Base-by-base conservation (phyloP, 2,329 filamentous ascomycete genomes). In the Fusarium siculi region DNA sequence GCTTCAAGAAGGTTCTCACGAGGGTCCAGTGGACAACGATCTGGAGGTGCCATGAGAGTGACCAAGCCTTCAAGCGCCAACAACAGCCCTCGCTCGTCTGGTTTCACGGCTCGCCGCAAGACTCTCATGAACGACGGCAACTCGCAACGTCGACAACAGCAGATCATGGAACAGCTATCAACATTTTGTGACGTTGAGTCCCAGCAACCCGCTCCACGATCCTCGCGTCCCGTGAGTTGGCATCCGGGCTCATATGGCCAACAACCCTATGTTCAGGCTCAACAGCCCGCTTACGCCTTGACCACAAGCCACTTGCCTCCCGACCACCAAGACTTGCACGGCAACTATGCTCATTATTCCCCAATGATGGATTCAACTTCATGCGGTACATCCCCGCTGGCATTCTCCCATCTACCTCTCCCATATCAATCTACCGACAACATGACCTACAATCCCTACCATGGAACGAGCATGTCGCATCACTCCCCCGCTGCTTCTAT, bases 211-310 rank as follows among this genome's bases (percentile, higher is more conserved):
- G 40, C 39, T 37, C 63, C 70, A 40, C 80, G 82, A 77, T 81
- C 85, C 43, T 82, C 82, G 58, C 88, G 93, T 46, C 92, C 93
- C 10, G 84, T 93, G 50, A 94, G 92, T 84, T 95, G 93, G 93
- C 93, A 95, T 79, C 91, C 92, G 6, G 88, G 88, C 28, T 88
- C 91, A 15, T 85, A 88, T 65, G 80, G 84, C 25, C 80, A 80
- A 49, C 73, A 79, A 77, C 79, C 82, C 21, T 80, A 81, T 66
- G 80, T 81, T 53, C 81, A 84, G 58, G 77, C 80, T 46, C 83
- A 83, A 25, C 80, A 81, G 63, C 65, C 81, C 36, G 77, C 80
- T 73, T 84, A 86, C 71, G 77, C 82, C 18, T 80, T 85, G 40
- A 80, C 85, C 12, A 78, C 81, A 9, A 77, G 81, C 40, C 78